Conservation (phyloP, 2,329 filamentous ascomycete genomes). For the Clonostachys chloroleuca region DNA sequence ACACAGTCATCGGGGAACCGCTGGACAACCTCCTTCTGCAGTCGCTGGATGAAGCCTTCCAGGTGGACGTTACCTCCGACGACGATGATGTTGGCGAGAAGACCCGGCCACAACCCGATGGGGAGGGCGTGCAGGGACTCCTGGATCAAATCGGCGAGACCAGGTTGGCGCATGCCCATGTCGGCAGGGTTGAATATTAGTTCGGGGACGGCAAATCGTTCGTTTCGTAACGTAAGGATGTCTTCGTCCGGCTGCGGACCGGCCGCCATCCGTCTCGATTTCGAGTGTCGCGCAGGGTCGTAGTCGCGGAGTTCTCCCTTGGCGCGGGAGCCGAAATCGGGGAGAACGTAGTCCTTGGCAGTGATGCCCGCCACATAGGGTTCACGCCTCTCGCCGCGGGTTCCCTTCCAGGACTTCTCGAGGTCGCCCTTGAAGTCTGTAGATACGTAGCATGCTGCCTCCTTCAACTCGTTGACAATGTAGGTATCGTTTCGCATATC, state of each 20-base stretch:
- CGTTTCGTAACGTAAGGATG: slow-evolving; percentile 81
- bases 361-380: slow-evolving; percentile 50
- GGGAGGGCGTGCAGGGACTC: slow-evolving; percentile 74
- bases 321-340: slow-evolving; percentile 62
- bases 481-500: slow-evolving; percentile 93
- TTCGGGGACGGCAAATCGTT: slow-evolving; percentile 87
- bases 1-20: slow-evolving; percentile 72
- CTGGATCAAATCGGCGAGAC: slow-evolving; percentile 77
- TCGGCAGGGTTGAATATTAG: slow-evolving; percentile 83
- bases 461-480: slow-evolving; percentile 95
- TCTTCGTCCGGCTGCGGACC: slow-evolving; percentile 58
- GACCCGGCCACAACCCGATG: slow-evolving; percentile 75
- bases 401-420: slow-evolving; percentile 79
- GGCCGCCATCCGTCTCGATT: slow-evolving; percentile 37
- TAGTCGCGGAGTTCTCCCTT: slow-evolving; percentile 74
- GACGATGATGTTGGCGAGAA: slow-evolving; percentile 83
- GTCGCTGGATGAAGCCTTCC: slow-evolving; percentile 73
- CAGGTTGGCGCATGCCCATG: slow-evolving; percentile 78
- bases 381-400: slow-evolving; percentile 51
- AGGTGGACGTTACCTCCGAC: slow-evolving; percentile 83
- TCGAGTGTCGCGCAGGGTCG: slow-evolving; percentile 60
- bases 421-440: slow-evolving; percentile 73
- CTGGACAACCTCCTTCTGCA: slow-evolving; percentile 71
- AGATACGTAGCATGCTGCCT: slow-evolving; percentile 79
- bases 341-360: slow-evolving; percentile 87